Evolutionary conservation across 441 rosid species (phyloP).

Genomic region (Gossypium lobatum): DNA sequence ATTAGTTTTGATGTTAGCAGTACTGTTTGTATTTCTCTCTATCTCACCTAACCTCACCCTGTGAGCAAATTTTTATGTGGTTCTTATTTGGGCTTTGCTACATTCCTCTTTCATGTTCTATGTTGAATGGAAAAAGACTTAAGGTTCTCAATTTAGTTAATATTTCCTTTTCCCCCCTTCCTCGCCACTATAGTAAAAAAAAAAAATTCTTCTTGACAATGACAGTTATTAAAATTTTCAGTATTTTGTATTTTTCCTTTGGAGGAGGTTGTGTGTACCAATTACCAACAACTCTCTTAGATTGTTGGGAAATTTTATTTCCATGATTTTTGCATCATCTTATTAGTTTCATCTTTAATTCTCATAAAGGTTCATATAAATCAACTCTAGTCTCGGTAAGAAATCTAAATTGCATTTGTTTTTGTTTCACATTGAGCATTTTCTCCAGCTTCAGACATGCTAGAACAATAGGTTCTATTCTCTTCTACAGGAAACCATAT

Average conservation of each 20-base stretch:
- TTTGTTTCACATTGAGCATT: neutral
- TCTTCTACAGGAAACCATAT: neutral
- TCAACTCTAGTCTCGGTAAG: neutral
- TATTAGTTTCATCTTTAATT: neutral
- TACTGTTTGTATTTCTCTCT: neutral
- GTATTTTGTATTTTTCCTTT: neutral
- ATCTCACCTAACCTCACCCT: neutral
- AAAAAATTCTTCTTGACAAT: neutral
- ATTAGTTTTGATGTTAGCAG: neutral
- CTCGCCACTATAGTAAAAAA: neutral
- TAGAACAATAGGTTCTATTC: constrained; percentile 1
- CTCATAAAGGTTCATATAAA: neutral
- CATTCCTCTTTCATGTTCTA: neutral
- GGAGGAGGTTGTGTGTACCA: neutral
- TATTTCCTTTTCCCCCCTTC: neutral
- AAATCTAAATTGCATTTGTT: neutral
- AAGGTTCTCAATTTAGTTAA: neutral
- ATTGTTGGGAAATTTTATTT: constrained; percentile 3
- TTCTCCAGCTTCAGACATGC: neutral
- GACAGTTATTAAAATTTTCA: neutral
- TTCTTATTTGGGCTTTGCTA: neutral
- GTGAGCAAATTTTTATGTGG: neutral
- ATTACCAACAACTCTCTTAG: neutral
- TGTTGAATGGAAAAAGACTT: neutral
- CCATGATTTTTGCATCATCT: neutral